phyloP scores from a whole-genome alignment of 1,284 basidiomycete genomes.

The Austroboletus rostrupii region DNA sequence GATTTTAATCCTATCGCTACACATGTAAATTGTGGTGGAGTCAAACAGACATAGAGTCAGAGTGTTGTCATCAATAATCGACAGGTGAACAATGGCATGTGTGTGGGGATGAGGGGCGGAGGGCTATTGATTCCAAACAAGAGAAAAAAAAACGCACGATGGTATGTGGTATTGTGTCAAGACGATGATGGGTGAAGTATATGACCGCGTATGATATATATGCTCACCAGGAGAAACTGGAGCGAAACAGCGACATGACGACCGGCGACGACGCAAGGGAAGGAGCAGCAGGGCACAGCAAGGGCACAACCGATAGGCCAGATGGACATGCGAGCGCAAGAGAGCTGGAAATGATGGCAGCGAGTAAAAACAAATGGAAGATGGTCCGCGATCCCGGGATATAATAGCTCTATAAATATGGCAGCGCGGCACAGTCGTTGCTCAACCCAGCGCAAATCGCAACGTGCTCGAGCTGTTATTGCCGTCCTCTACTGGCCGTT shows the following conservation, averaged over 20 bases:
- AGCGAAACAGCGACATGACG: not conserved
- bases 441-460: conserved; percentile 28
- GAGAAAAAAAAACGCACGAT: not conserved
- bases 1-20: conserved; percentile 18
- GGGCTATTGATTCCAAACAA: conserved; percentile 10
- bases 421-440: not conserved
- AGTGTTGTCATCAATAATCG: conserved; percentile 3
- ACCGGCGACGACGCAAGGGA: conserved; percentile 5
- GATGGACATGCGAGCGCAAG: not conserved
- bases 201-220: conserved; percentile 5
- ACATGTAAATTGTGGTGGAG: conserved; percentile 2
- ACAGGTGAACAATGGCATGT: not conserved
- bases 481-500: conserved; percentile 22
- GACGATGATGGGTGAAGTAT: conserved; percentile 5
- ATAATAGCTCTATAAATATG: conserved; percentile 29
- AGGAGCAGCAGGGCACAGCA: conserved; percentile 1
- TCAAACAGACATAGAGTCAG: conserved; percentile 1
- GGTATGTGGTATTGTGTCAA: conserved; percentile 1
- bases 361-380: not conserved
- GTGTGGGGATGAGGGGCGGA: not conserved
- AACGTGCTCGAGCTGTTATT: conserved; percentile 27
- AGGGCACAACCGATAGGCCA: not conserved
- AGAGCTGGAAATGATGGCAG: not conserved
- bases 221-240: conserved; percentile 7
- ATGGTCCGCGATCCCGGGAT: conserved; percentile 5